A percentile compares a stretch with the other conserved stretches of the same genome.
These are phyloP conservation scores for Podila minutissima DNA, from an alignment of 192 early-diverging fungal genomes.

Conservation along the genomic window DNA sequence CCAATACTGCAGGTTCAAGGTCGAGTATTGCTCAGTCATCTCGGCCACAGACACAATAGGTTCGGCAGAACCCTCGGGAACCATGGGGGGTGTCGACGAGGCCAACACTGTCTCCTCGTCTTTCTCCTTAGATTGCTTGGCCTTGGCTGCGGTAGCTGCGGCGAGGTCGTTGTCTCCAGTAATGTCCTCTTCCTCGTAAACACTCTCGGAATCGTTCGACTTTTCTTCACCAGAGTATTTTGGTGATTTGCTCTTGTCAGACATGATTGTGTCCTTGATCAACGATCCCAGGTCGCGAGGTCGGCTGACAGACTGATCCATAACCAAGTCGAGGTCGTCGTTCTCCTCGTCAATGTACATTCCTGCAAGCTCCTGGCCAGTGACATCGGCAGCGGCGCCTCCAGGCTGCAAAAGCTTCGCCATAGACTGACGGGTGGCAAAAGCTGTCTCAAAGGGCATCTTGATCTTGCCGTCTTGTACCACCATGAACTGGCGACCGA, in stretches of 20 bases:
- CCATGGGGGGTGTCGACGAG: slow-evolving; percentile 40
- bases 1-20: slow-evolving; percentile 69
- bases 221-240: slow-evolving; percentile 17
- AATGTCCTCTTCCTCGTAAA: slow-evolving; percentile 11
- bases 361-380: slow-evolving; percentile 45
- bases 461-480: slow-evolving; percentile 50
- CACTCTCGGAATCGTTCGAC: background rate
- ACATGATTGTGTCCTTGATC: slow-evolving; percentile 28
- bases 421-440: slow-evolving; percentile 44
- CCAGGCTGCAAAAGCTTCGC: slow-evolving; percentile 43
- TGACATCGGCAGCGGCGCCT: slow-evolving; percentile 39
- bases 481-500: slow-evolving; percentile 66
- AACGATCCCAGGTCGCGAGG: slow-evolving; percentile 35
- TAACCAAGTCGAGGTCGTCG: slow-evolving; percentile 40
- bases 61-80: slow-evolving; percentile 29
- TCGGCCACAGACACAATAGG: slow-evolving; percentile 27
- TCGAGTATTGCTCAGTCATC: slow-evolving; percentile 50
- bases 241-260: slow-evolving; percentile 7
- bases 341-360: slow-evolving; percentile 51
- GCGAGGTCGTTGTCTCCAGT: background rate
- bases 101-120: slow-evolving; percentile 8
- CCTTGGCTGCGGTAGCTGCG: slow-evolving; percentile 6
- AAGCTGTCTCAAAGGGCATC: slow-evolving; percentile 38
- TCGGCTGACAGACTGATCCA: slow-evolving; percentile 44
- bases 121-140: background rate